A percentile compares a stretch with the other conserved stretches of the same genome.
Conservation (phyloP, 257 asterid genomes). For the Solanum bukasovii region DNA sequence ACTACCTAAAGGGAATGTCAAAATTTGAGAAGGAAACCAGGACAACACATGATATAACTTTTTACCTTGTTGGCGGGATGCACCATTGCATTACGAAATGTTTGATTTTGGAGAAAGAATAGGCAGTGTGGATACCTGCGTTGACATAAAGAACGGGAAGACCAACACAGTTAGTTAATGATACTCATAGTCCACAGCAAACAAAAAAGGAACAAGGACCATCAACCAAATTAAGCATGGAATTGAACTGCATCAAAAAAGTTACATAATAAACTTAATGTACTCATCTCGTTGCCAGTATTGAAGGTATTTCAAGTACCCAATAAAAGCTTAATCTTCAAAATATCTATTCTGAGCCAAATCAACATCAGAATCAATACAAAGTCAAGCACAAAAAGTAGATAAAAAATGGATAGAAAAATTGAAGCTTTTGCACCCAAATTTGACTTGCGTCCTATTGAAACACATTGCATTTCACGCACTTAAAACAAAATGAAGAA, state of each 20-base stretch:
- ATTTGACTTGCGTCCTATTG: neutral
- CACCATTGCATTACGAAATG: conserved; percentile 88
- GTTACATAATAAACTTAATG: conserved; percentile 71
- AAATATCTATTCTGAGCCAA: conserved; percentile 93
- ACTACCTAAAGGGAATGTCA: neutral
- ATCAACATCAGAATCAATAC: conserved; percentile 31
- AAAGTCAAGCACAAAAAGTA: neutral
- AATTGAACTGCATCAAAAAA: neutral
- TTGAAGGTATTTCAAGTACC: conserved; percentile 85
- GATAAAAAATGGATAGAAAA: neutral
- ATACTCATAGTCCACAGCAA: neutral
- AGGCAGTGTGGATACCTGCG: conserved; percentile 93
- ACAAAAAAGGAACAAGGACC: neutral
- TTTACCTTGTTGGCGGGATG: conserved; percentile 89
- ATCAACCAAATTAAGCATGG: neutral
- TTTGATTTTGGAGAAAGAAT: conserved; percentile 75
- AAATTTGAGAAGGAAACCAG: neutral
- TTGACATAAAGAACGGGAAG: neutral
- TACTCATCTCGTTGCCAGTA: conserved; percentile 94
- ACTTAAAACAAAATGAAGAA: neutral
- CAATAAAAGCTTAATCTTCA: conserved; percentile 90
- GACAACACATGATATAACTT: neutral
- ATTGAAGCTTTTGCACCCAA: neutral
- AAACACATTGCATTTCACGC: neutral
- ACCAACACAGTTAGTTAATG: neutral